A percentile compares a stretch with the other conserved stretches of the same genome.
These are phyloP conservation scores for Suillus luteus DNA, from an alignment of 768 basidiomycete genomes.

Conservation along the genomic window DNA sequence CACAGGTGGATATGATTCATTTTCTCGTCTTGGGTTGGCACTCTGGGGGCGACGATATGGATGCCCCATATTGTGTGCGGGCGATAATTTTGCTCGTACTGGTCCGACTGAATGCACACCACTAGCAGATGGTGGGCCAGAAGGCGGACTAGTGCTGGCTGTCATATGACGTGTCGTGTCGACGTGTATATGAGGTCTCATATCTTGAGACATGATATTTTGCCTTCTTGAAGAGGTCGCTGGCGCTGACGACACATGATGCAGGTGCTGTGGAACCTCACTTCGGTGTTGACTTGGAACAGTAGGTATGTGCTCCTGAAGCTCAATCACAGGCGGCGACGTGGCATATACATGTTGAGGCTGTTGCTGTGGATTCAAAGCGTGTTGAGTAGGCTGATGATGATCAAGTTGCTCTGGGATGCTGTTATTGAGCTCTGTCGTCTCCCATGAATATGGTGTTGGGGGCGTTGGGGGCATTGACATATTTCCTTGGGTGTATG, in stretches of 20 bases:
- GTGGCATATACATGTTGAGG: constrained; percentile 25
- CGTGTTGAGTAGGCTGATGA: constrained; percentile 29
- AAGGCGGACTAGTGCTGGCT: constrained; percentile 32
- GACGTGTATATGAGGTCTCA: constrained; percentile 36
- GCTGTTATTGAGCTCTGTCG: constrained; percentile 38
- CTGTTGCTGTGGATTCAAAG: constrained; percentile 32
- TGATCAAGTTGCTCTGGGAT: constrained; percentile 40
- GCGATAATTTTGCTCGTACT: constrained; percentile 29
- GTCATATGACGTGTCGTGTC: constrained; percentile 32
- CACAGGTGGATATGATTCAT: constrained; percentile 30
- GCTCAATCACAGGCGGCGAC: constrained; percentile 21
- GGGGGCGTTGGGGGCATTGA: constrained; percentile 52
- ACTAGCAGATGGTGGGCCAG: constrained; percentile 33
- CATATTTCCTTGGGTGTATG: constrained; percentile 48
- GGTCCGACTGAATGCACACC: constrained; percentile 27
- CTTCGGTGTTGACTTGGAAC: constrained; percentile 32
- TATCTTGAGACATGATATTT: constrained; percentile 25
- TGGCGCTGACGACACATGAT: constrained; percentile 22
- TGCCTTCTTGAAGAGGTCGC: constrained; percentile 11
- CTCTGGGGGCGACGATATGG: constrained; percentile 21
- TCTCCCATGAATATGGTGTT: constrained; percentile 42
- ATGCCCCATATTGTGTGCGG: constrained; percentile 14
- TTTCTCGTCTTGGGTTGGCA: constrained; percentile 36
- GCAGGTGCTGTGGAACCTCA: constrained; percentile 29
- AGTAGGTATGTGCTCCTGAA: constrained; percentile 31